Conservation (phyloP, 768 basidiomycete genomes). For the Coprinopsis strossmayeri region DNA sequence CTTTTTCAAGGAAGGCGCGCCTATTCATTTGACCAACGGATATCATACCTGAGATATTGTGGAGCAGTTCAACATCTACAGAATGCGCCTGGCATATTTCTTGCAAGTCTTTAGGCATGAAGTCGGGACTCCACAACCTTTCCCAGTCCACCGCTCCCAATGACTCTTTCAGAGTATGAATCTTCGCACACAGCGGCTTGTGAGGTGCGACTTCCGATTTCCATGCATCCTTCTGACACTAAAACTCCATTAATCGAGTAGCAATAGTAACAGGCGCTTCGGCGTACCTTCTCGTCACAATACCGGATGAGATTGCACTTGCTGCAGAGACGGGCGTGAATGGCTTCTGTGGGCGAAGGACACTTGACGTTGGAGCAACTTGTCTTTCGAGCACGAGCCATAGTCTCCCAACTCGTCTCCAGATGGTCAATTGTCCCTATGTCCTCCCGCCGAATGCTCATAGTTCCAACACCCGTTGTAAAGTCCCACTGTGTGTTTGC, state of each 20-base stretch:
- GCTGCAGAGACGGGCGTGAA: slow-evolving; percentile 10
- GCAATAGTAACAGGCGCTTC: background rate
- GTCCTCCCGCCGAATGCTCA: background rate
- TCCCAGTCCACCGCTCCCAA: background rate
- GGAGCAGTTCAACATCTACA: no score
- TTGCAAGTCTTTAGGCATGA: no score
- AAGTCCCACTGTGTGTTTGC: background rate
- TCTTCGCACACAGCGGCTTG: slow-evolving; percentile 12
- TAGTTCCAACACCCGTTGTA: background rate
- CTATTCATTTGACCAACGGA: no score
- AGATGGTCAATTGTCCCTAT: no score
- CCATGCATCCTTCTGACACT: slow-evolving; percentile 16
- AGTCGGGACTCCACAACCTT: background rate
- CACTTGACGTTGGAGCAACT: background rate
- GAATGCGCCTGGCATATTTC: no score
- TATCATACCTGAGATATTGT: no score
- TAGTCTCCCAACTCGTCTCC: no score
- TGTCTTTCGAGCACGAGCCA: background rate
- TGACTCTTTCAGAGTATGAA: slow-evolving; percentile 1
- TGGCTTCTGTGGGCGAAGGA: background rate
- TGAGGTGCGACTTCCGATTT: slow-evolving; percentile 9
- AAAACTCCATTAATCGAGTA: background rate
- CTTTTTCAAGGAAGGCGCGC: no score
- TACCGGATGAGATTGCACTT: slow-evolving; percentile 14
- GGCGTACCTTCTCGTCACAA: slow-evolving; percentile 11